These are phyloP conservation scores for Penicillium sp. DNA, from an alignment of 2,329 filamentous ascomycete species.

Conservation along the genomic window DNA sequence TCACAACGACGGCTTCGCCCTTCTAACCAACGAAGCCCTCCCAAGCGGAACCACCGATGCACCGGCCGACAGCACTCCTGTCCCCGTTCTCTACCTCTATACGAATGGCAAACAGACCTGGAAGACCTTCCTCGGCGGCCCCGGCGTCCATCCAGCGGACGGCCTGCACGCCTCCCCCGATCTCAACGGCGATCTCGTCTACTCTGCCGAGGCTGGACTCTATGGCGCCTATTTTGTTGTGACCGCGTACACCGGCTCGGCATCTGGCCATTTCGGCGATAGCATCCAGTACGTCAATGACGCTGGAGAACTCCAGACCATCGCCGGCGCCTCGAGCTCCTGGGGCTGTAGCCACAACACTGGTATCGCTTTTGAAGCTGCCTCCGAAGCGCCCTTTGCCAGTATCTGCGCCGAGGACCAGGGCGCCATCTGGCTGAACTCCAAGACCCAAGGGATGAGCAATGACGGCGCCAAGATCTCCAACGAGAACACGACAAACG, in stretches of 20 bases:
- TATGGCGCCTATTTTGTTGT: conserved; percentile 69
- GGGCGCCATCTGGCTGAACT: conserved; percentile 69
- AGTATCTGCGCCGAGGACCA: conserved; percentile 67
- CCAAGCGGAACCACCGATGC: conserved; percentile 55
- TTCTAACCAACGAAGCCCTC: conserved; percentile 63
- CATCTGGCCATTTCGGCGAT: conserved; percentile 64
- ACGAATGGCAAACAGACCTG: conserved; percentile 60
- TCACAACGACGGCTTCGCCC: conserved; percentile 67
- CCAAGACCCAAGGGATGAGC: conserved; percentile 61
- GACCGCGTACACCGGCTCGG: conserved; percentile 60
- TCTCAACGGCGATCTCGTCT: conserved; percentile 67
- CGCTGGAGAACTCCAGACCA: conserved; percentile 56
- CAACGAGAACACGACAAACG: conserved; percentile 67
- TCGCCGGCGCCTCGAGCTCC: conserved; percentile 58
- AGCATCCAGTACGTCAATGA: conserved; percentile 57
- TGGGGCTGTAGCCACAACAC: conserved; percentile 71
- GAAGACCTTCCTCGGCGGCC: conserved; percentile 65
- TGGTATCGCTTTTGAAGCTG: conserved; percentile 66
- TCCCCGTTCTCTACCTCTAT: conserved; percentile 65
- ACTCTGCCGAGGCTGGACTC: conserved; percentile 58
- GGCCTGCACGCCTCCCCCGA: conserved; percentile 61
- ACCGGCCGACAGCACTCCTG: conserved; percentile 55
- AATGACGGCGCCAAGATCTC: conserved; percentile 61
- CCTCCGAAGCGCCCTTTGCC: conserved; percentile 63
- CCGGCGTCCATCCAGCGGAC: conserved; percentile 53